These are phyloP conservation scores for Pseudogymnoascus verrucosus DNA, from an alignment of 2,329 filamentous ascomycete genomes.

Conservation along the genomic window DNA sequence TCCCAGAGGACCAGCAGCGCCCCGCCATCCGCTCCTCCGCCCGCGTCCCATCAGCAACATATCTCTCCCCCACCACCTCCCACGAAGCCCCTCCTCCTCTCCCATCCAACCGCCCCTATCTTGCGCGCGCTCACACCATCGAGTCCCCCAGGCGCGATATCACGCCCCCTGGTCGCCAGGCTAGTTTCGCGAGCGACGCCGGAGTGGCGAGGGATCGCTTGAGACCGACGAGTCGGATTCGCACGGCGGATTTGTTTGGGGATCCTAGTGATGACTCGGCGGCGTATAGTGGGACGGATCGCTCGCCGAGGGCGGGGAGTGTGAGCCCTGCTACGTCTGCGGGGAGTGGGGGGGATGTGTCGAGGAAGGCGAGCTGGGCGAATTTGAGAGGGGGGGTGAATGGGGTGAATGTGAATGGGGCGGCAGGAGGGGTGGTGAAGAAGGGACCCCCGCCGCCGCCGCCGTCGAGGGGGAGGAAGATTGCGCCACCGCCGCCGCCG, in stretches of 20 bases:
- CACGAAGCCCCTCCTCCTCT: conserved; percentile 25
- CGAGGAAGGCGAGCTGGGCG: conserved; percentile 39
- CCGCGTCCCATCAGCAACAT: conserved; percentile 23
- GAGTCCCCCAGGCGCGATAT: conserved; percentile 49
- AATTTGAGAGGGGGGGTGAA: conserved; percentile 19
- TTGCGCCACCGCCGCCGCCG: conserved; percentile 51
- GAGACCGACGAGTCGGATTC: conserved; percentile 25
- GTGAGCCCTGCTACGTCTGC: conserved; percentile 46
- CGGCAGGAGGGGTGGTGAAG: conserved; percentile 25
- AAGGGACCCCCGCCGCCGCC: conserved; percentile 57
- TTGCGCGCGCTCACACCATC: conserved; percentile 47
- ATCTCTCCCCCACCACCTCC: conserved; percentile 14
- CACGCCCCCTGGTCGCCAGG: conserved; percentile 41
- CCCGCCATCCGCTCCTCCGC: conserved; percentile 41
- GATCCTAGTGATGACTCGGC: conserved; percentile 43
- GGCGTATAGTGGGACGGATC: conserved; percentile 40
- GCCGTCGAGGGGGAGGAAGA: conserved; percentile 55
- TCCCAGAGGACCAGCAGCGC: conserved; percentile 35
- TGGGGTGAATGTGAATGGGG: conserved; percentile 10
- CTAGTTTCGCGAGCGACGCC: conserved; percentile 40
- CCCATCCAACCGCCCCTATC: conserved; percentile 36
- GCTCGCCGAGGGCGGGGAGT: conserved; percentile 39
- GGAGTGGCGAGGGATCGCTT: conserved; percentile 29
- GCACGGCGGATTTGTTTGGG: conserved; percentile 37
- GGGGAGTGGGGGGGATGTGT: conserved; percentile 37